These are phyloP conservation scores for Beauveria medogensis DNA, from an alignment of 2,329 filamentous ascomycete genomes.

Conservation along the genomic window DNA sequence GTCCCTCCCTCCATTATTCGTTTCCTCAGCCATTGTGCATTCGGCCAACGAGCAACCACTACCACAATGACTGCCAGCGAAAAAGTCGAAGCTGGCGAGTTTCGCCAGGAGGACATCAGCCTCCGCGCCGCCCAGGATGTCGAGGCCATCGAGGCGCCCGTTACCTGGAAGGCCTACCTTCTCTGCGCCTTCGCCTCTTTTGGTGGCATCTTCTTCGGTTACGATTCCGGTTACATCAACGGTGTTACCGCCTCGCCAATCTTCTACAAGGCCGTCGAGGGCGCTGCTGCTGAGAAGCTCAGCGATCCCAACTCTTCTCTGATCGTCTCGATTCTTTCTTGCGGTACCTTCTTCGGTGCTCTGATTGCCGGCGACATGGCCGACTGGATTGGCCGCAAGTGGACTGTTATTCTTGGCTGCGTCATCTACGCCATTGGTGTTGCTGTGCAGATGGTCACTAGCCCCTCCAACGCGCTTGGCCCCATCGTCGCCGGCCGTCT, in stretches of 20 bases:
- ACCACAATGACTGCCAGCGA: background rate
- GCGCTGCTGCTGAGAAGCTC: slow-evolving; percentile 26
- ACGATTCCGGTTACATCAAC: slow-evolving; percentile 70
- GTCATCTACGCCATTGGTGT: slow-evolving; percentile 62
- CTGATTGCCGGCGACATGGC: slow-evolving; percentile 70
- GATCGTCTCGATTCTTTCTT: slow-evolving; percentile 70
- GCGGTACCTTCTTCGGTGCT: slow-evolving; percentile 71
- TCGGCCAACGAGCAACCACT: background rate
- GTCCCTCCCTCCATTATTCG: background rate
- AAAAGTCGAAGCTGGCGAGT: slow-evolving; percentile 2
- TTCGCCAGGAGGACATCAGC: slow-evolving; percentile 18
- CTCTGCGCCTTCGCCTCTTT: slow-evolving; percentile 65
- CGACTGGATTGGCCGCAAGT: slow-evolving; percentile 66
- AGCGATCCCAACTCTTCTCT: slow-evolving; percentile 40
- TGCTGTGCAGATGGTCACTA: slow-evolving; percentile 54
- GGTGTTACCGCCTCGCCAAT: slow-evolving; percentile 46
- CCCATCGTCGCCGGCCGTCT: slow-evolving; percentile 66
- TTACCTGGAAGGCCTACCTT: slow-evolving; percentile 60
- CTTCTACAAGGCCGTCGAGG: slow-evolving; percentile 46
- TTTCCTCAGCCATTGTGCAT: background rate
- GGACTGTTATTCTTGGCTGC: slow-evolving; percentile 65
- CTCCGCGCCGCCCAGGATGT: slow-evolving; percentile 43
- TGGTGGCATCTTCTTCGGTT: slow-evolving; percentile 70
- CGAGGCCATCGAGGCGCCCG: slow-evolving; percentile 56
- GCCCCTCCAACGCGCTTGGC: slow-evolving; percentile 39